Conservation (phyloP, 1,284 basidiomycete species). For the Butyriboletus regius region DNA sequence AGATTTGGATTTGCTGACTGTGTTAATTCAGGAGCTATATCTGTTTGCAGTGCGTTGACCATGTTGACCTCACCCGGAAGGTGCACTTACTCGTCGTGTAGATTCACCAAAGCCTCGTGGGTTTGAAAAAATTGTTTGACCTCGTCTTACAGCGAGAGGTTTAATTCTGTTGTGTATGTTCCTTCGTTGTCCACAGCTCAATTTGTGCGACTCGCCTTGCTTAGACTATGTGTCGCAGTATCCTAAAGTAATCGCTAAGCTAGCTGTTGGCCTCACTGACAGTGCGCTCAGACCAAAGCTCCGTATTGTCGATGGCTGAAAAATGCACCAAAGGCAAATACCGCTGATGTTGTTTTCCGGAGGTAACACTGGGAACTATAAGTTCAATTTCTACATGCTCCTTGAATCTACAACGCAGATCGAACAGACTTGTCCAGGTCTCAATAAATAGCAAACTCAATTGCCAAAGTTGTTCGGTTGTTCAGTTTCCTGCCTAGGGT, state of each 20-base stretch:
- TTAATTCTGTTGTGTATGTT: constrained; percentile 74
- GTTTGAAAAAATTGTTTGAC: constrained; percentile 48
- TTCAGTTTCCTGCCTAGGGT: neutral
- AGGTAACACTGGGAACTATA: constrained; percentile 73
- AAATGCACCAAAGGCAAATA: constrained; percentile 53
- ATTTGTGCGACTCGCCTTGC: neutral
- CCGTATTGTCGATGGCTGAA: constrained; percentile 67
- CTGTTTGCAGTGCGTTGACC: constrained; percentile 55
- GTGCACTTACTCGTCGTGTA: constrained; percentile 22
- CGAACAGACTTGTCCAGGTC: constrained; percentile 41
- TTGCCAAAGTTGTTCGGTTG: constrained; percentile 27
- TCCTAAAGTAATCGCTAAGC: constrained; percentile 46
- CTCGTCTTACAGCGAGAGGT: constrained; percentile 73
- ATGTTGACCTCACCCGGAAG: neutral
- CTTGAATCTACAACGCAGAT: neutral
- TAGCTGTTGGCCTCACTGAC: constrained; percentile 49
- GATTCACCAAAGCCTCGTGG: constrained; percentile 53
- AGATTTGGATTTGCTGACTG: constrained; percentile 3
- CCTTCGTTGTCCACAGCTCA: neutral
- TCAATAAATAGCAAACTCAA: constrained; percentile 28
- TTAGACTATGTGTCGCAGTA: constrained; percentile 60
- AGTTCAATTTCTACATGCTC: constrained; percentile 29
- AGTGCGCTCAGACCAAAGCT: constrained; percentile 77
- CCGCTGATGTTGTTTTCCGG: constrained; percentile 67
- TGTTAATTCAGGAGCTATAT: constrained; percentile 60